Evolutionary conservation across 495 filamentous ascomycete genomes (phyloP).

Genomic region (Penicillium coprophilum): DNA sequence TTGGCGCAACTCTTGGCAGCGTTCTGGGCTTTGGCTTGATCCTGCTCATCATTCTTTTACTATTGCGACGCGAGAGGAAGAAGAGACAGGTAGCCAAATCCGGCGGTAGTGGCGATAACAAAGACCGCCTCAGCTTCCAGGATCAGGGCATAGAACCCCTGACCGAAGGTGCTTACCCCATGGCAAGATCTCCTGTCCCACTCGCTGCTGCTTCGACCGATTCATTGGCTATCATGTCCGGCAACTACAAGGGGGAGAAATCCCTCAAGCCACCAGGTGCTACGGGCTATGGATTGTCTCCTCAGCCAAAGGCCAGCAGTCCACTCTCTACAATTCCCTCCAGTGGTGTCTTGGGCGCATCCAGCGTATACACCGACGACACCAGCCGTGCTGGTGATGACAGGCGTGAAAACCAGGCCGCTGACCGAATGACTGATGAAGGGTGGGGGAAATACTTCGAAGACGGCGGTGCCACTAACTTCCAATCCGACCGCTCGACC

Average conservation of each 20-base stretch:
- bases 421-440: constrained; percentile 53
- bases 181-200: constrained; percentile 44
- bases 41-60: constrained; percentile 64
- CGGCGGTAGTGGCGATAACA: constrained; percentile 52
- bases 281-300: constrained; percentile 24
- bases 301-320: constrained; percentile 24
- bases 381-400: constrained; percentile 23
- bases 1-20: constrained; percentile 77
- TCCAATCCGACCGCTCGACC: constrained; percentile 33
- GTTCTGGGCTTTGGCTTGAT: constrained; percentile 70
- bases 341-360: constrained; percentile 25
- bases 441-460: constrained; percentile 64
- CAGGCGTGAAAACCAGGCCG: constrained; percentile 23
- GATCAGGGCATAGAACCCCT: constrained; percentile 59
- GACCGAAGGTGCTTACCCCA: constrained; percentile 43
- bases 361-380: constrained; percentile 27
- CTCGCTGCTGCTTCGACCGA: constrained; percentile 48
- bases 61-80: constrained; percentile 62
- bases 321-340: constrained; percentile 40
- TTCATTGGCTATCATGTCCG: constrained; percentile 46
- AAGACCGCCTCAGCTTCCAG: constrained; percentile 61
- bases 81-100: constrained; percentile 53
- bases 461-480: constrained; percentile 48
- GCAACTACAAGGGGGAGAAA: constrained; percentile 41
- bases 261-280: constrained; percentile 30